Conservation (phyloP, 192 early-diverging fungal species). For the Lunasporangiospora selenospora region DNA sequence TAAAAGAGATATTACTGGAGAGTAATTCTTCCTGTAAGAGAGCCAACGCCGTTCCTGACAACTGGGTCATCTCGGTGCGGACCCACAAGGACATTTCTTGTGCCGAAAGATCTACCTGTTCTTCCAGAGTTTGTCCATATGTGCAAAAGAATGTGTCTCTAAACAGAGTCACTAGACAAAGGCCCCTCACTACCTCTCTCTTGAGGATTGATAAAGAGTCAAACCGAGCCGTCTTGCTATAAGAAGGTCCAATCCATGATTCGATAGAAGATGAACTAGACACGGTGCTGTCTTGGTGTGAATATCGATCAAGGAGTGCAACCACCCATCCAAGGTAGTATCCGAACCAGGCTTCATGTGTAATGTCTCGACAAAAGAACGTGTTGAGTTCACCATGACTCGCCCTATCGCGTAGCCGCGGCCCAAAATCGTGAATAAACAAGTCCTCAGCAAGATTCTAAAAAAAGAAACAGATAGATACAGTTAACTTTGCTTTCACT, state of each 20-base stretch:
- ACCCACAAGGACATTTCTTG: too few relatives aligned
- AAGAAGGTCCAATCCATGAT: background rate
- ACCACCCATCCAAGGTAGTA: constrained; percentile 18
- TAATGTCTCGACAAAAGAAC: constrained; percentile 14
- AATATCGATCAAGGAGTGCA: constrained; percentile 4
- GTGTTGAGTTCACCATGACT: constrained; percentile 39
- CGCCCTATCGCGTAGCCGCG: constrained; percentile 29
- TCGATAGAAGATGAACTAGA: too few relatives aligned
- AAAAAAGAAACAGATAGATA: background rate
- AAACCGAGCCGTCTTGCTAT: constrained; percentile 9
- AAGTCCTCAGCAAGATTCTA: constrained; percentile 33
- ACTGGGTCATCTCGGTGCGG: too few relatives aligned
- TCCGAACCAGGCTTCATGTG: constrained; percentile 14
- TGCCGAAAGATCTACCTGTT: too few relatives aligned
- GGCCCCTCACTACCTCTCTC: constrained; percentile 5
- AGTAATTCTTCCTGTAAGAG: background rate
- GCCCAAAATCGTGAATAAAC: constrained; percentile 13
- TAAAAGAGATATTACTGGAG: background rate
- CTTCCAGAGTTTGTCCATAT: too few relatives aligned
- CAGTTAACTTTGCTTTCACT: too few relatives aligned
- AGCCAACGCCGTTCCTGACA: too few relatives aligned
- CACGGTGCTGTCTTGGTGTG: too few relatives aligned
- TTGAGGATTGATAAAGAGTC: constrained; percentile 12
- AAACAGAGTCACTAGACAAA: background rate
- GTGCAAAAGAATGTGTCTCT: too few relatives aligned